Evolutionary conservation across 371 early-diverging fungal genomes (phyloP), one percentile per base, ranked within the genome.

Genomic region (Mortierella sp.): DNA sequence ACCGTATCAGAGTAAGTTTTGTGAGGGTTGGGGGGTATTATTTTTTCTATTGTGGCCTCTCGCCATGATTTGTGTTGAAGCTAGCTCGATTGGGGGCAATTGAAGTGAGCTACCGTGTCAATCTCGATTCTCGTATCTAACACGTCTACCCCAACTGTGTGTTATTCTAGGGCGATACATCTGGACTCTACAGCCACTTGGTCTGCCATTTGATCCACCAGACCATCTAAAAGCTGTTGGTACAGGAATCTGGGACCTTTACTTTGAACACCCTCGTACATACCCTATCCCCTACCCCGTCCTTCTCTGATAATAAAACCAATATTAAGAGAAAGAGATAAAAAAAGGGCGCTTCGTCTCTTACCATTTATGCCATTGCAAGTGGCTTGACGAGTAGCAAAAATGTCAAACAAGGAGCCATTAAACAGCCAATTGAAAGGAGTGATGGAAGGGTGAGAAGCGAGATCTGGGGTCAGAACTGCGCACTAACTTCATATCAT

Each of bases 141-240:
- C 42, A 38, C 42, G 42, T 38, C n/a, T 31, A 3, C 28, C 14
- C 16, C 5, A 10, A 26, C 44, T 55, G 1, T 42, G 24, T n/a
- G 73, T 34, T 55, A 42, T 72, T 50, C 16, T 65, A 84, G 84
- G 84, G 86, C 16, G 86, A 86, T 44, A 86, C 86, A 16, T 86
- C 86, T 21, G 86, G 86, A 47, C 48, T 80, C 16, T 86, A 82
- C 38, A 77, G 80, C 76, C 45, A 86, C 63, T 70, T 86, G 75
- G 10, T 86, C 45, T 82, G 82, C 73, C 86, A 86, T 48, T 75
- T 86, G 80, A 86, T 86, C 70, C 76, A 86, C 80, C 86, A 86
- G 71, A 86, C 86, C 16, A 80, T 86, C 45, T 86, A 76, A 26
- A 60, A 26, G n/a, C 14, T 28, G 16, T 31, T 16, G 11, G 14